phyloP scores from a whole-genome alignment of 352 stramenopile genomes.

The Phytophthora pseudosyringae region DNA sequence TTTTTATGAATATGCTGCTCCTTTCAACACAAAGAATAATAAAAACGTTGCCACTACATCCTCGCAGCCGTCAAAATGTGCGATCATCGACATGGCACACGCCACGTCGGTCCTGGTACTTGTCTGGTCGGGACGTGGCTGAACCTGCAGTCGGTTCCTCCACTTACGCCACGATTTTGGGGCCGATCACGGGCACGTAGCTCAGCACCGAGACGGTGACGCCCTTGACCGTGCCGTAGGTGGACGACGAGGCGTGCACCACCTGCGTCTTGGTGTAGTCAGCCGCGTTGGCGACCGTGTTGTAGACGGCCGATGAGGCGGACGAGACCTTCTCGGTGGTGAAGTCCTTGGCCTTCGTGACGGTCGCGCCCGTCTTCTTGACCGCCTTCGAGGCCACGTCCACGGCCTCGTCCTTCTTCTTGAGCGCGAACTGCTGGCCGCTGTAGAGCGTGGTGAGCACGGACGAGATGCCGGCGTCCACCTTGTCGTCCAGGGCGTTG shows the following conservation, averaged over 20 bases:
- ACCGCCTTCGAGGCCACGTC: conserved; percentile 41
- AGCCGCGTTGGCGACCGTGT: conserved; percentile 54
- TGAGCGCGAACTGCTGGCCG: conserved; percentile 66
- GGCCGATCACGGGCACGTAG: conserved; percentile 65
- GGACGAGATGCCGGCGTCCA: conserved; percentile 61
- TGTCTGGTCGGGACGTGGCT: conserved; percentile 3
- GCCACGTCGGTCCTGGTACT: background rate
- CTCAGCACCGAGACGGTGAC: conserved; percentile 60
- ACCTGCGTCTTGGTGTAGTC: conserved; percentile 76
- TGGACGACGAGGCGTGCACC: conserved; percentile 71
- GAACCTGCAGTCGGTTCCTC: conserved; percentile 25
- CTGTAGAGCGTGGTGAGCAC: conserved; percentile 60
- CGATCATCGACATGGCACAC: conserved; percentile 5
- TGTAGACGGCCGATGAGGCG: conserved; percentile 43
- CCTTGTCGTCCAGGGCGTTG: conserved; percentile 66
- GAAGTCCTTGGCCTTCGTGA: conserved; percentile 67
- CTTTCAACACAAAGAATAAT: conserved; percentile 15
- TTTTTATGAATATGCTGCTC: conserved; percentile 13
- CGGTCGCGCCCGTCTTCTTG: conserved; percentile 55
- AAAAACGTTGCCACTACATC: conserved; percentile 5
- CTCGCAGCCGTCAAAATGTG: conserved; percentile 17
- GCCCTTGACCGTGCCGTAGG: conserved; percentile 59
- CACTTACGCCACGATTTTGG: conserved; percentile 56
- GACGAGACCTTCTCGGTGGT: conserved; percentile 51
- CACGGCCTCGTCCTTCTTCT: conserved; percentile 73